These are phyloP conservation scores for Solidago caesia DNA, from an alignment of 129 eudicot genomes.

Conservation along the genomic window DNA sequence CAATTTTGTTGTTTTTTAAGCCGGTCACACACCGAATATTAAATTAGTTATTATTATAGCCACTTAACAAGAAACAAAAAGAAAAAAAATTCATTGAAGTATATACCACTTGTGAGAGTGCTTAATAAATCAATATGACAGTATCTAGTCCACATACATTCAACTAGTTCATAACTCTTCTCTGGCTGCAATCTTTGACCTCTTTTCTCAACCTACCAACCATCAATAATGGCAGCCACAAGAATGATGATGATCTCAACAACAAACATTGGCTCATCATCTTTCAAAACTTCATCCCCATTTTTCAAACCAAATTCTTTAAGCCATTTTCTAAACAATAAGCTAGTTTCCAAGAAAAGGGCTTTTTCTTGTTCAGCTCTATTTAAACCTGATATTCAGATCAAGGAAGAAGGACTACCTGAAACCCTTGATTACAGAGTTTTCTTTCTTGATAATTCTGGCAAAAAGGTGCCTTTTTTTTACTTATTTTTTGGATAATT, in stretches of 20 bases:
- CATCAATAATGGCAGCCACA: conserved; percentile 64
- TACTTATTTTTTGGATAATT: neutral
- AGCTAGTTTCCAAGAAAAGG: conserved; percentile 40
- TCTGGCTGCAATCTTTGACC: conserved; percentile 18
- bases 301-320: conserved; percentile 37
- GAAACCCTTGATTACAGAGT: conserved; percentile 95
- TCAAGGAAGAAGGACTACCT: conserved; percentile 76
- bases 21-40: no score
- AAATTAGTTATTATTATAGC: no score
- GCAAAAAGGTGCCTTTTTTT: conserved; percentile 60
- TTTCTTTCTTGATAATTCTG: conserved; percentile 68
- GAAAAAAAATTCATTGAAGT: neutral
- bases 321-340: conserved; percentile 40
- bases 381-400: conserved; percentile 58
- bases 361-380: conserved; percentile 63
- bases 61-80: no score
- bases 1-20: no score
- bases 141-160: conserved; percentile 14
- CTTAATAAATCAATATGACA: neutral
- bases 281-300: conserved; percentile 40
- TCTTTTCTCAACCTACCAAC: conserved; percentile 13
- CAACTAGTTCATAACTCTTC: conserved; percentile 16
- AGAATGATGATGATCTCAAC: conserved; percentile 61
- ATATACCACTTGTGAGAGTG: conserved; percentile 28
- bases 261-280: conserved; percentile 47